phyloP scores from a whole-genome alignment of 371 early-diverging fungal genomes.

The Aphelidium insulamus region DNA sequence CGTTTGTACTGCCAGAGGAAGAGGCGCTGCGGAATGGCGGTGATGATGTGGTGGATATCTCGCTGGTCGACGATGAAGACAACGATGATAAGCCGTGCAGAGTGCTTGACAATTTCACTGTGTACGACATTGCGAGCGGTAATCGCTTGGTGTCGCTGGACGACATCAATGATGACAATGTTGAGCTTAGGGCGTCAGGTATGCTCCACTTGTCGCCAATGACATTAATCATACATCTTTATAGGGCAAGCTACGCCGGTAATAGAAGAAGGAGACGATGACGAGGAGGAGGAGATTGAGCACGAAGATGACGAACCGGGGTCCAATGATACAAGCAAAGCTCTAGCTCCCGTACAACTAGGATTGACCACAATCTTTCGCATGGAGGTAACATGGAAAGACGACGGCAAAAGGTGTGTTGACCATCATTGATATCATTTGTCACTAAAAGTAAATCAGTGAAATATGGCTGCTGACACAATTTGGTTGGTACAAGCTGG shows the following conservation, averaged over 20 bases:
- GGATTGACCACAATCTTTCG: no score
- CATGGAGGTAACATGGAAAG: conserved; percentile 1
- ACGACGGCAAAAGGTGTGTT: neutral
- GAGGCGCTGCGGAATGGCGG: no score
- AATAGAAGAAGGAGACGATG: conserved; percentile 8
- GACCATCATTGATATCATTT: no score
- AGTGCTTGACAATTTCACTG: conserved; percentile 14
- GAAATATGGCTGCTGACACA: conserved; percentile 21
- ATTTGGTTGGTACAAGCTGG: conserved; percentile 22
- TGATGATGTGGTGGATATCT: no score
- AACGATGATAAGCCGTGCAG: conserved; percentile 13
- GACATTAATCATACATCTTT: conserved; percentile 8
- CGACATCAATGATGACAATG: conserved; percentile 10
- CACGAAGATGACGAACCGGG: conserved; percentile 6
- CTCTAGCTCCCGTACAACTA: no score
- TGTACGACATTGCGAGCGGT: conserved; percentile 13
- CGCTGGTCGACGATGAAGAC: conserved; percentile 3
- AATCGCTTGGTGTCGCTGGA: conserved; percentile 10
- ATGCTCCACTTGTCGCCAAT: conserved; percentile 8
- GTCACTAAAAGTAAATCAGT: no score
- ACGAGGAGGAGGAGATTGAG: conserved; percentile 9
- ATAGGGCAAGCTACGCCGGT: no score
- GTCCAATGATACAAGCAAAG: no score
- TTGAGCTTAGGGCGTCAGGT: conserved; percentile 13
- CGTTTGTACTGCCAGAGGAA: no score